Conservation (phyloP, 108 stramenopile genomes). For the Fistulifera solaris region DNA sequence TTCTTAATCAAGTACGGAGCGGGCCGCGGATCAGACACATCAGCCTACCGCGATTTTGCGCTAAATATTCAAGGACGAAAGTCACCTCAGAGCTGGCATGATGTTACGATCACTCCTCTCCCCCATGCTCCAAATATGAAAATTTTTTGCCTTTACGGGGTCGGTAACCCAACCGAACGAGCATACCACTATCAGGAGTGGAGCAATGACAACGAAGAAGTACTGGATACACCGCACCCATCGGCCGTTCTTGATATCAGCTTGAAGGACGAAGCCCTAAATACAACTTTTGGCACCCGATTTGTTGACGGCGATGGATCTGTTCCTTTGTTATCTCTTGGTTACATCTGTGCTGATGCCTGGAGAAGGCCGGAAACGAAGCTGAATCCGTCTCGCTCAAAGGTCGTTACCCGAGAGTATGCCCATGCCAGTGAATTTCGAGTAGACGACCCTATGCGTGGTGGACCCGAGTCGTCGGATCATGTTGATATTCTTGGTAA, state of each 20-base stretch:
- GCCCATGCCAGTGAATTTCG: slow-evolving; percentile 32
- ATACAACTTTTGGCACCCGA: slow-evolving; percentile 51
- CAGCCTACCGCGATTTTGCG: slow-evolving; percentile 23
- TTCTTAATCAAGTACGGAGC: slow-evolving; percentile 56
- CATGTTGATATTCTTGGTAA: slow-evolving; percentile 90
- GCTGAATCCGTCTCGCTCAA: slow-evolving; percentile 59
- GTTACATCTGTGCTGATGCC: slow-evolving; percentile 73
- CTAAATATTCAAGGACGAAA: slow-evolving; percentile 21
- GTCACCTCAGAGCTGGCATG: slow-evolving; percentile 51
- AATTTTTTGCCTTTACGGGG: slow-evolving; percentile 83
- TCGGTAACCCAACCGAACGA: slow-evolving; percentile 67
- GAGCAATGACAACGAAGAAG: slow-evolving; percentile 4
- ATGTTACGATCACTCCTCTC: slow-evolving; percentile 57
- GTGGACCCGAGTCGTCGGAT: slow-evolving; percentile 60
- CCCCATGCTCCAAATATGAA: slow-evolving; percentile 78
- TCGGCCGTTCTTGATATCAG: slow-evolving; percentile 56
- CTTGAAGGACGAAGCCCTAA: slow-evolving; percentile 31
- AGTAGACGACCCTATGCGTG: slow-evolving; percentile 65
- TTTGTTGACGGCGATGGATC: slow-evolving; percentile 74
- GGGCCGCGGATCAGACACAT: slow-evolving; percentile 31
- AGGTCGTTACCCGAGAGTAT: slow-evolving; percentile 68
- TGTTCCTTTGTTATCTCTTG: slow-evolving; percentile 76
- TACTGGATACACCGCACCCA: slow-evolving; percentile 20
- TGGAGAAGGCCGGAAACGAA: slow-evolving; percentile 37
- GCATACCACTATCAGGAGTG: slow-evolving; percentile 66